A percentile compares a stretch with the other conserved stretches of the same genome.
These are phyloP conservation scores for Flaveria ramosissima DNA, from an alignment of 129 eudicot species.

Conservation along the genomic window DNA sequence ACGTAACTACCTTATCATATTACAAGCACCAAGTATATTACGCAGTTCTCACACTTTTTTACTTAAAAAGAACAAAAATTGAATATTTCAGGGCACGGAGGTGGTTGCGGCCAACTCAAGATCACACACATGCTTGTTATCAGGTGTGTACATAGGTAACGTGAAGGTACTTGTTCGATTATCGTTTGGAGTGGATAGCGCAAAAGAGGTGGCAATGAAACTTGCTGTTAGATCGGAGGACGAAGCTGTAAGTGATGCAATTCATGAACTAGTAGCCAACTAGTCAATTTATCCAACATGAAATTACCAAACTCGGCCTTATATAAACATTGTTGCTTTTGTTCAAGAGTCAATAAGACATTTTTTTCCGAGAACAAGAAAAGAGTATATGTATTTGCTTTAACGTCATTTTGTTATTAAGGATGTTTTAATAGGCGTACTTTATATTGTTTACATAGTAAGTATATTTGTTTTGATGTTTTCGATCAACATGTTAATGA, in stretches of 20 bases:
- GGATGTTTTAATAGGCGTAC: neutral
- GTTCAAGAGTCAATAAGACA: neutral
- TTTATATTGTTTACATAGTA: neutral
- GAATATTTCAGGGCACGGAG: conserved; percentile 77
- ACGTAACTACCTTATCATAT: no score
- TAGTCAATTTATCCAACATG: conserved; percentile 32
- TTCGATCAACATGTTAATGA: neutral
- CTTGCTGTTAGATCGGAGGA: conserved; percentile 90
- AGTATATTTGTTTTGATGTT: neutral
- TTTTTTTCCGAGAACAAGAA: neutral
- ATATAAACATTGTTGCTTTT: neutral
- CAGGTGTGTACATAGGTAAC: conserved; percentile 82
- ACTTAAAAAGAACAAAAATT: neutral
- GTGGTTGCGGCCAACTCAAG: conserved; percentile 75
- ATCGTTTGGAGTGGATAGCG: conserved; percentile 73
- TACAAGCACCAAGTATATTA: no score
- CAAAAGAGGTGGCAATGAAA: conserved; percentile 91
- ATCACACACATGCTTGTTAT: conserved; percentile 82
- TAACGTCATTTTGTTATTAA: neutral
- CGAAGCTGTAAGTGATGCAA: conserved; percentile 68
- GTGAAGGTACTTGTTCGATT: conserved; percentile 79
- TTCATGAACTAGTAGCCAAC: conserved; percentile 89
- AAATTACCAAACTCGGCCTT: conserved; percentile 6
- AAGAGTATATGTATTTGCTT: neutral
- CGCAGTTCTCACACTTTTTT: no score